phyloP scores from a whole-genome alignment of 129 eudicot genomes.

The Centella asiatica region DNA sequence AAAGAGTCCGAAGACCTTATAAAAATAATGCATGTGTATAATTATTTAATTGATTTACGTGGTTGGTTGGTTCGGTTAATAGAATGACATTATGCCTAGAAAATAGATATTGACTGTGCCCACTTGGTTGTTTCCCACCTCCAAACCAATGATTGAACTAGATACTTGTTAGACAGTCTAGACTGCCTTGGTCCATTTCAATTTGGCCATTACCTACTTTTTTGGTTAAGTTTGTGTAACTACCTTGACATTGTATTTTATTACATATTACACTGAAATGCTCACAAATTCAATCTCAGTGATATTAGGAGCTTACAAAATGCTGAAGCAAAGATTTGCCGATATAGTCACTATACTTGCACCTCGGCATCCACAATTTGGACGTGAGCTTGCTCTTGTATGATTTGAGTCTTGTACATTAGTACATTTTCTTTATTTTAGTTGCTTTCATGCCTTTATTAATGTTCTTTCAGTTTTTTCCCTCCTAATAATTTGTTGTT shows the following conservation, averaged over 20 bases:
- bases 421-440: neutral
- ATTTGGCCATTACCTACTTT: neutral
- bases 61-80: too few species aligned
- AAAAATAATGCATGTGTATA: too few species aligned
- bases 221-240: neutral
- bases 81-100: too few species aligned
- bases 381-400: conserved; percentile 62
- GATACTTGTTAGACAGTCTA: neutral
- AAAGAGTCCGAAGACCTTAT: too few species aligned
- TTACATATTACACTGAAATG: conserved; percentile 11
- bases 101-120: too few species aligned
- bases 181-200: neutral
- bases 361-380: conserved; percentile 75
- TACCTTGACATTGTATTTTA: neutral
- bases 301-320: conserved; percentile 59
- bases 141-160: neutral
- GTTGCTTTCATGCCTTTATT: neutral
- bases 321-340: conserved; percentile 47
- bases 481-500: too few species aligned
- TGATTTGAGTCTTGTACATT: conserved; percentile 17
- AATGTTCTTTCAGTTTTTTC: too few species aligned
- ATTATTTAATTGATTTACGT: too few species aligned
- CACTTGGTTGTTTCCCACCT: too few species aligned
- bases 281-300: conserved; percentile 39
- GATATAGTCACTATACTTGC: conserved; percentile 58